phyloP scores from a whole-genome alignment of 352 stramenopile genomes.

The Pelagophyceae sp. region DNA sequence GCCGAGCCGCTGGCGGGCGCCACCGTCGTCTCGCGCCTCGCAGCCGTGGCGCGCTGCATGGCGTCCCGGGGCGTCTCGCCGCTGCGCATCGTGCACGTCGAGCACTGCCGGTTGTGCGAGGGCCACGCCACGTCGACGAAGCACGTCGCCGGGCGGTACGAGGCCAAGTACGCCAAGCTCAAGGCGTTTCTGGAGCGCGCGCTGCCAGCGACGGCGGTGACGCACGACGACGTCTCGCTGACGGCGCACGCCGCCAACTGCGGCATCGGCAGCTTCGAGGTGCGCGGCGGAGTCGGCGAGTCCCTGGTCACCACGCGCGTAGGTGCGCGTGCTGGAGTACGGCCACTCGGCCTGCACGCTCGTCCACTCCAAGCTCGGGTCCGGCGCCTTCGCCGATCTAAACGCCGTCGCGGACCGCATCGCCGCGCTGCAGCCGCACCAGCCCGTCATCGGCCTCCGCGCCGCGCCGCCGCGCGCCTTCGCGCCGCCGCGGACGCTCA shows the following conservation, averaged over 20 bases:
- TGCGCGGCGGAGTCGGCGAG: neutral
- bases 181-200: neutral
- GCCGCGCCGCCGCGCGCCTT: neutral
- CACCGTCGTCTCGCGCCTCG: neutral
- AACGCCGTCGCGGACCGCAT: neutral
- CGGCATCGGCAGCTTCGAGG: constrained; percentile 14
- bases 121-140: constrained; percentile 15
- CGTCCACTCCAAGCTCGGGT: neutral
- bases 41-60: neutral
- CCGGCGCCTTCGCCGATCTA: neutral
- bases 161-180: neutral
- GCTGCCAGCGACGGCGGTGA: neutral
- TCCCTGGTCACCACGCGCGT: neutral
- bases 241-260: neutral
- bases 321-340: too few relatives aligned
- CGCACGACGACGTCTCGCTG: neutral
- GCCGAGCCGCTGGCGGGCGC: neutral
- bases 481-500: neutral
- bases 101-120: constrained; percentile 24
- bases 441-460: neutral
- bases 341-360: too few relatives aligned
- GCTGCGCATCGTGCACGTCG: neutral
- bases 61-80: neutral
- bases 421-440: neutral
- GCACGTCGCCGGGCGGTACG: constrained; percentile 21